Percentiles rank a stretch among this genome's conserved stretches.
Evolutionary conservation across 208 protist species (phyloP).

Genomic region (Trypanosoma boissoni): DNA sequence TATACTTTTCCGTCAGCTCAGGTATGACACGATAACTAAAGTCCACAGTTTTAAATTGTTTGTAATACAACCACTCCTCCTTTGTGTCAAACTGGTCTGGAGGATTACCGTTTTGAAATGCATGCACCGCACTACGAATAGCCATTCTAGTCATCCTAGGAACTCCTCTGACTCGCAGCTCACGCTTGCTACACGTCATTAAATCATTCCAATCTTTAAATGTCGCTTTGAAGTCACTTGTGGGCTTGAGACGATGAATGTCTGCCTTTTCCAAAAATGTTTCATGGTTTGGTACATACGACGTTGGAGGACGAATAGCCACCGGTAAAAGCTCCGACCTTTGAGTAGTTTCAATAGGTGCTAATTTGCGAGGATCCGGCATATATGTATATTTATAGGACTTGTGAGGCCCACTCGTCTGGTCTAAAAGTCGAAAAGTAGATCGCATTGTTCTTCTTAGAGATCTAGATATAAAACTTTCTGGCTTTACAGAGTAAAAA

Average conservation of each 20-base stretch:
- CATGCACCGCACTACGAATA: slow-evolving; percentile 74
- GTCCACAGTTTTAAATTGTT: slow-evolving; percentile 90
- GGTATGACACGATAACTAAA: slow-evolving; percentile 88
- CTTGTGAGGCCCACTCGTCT: slow-evolving; percentile 85
- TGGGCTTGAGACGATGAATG: slow-evolving; percentile 74
- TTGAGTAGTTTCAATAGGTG: slow-evolving; percentile 85
- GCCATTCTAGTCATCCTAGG: slow-evolving; percentile 63
- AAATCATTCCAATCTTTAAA: slow-evolving; percentile 92
- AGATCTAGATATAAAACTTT: slow-evolving; percentile 3
- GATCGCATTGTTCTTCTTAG: slow-evolving; percentile 10
- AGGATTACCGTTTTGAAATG: slow-evolving; percentile 84
- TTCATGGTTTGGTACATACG: slow-evolving; percentile 87
- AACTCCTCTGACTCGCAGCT: slow-evolving; percentile 77
- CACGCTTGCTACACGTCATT: slow-evolving; percentile 83
- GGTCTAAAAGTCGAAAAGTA: slow-evolving; percentile 41
- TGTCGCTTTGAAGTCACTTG: slow-evolving; percentile 84
- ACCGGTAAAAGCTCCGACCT: slow-evolving; percentile 76
- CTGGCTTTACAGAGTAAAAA: slow-evolving; percentile 5
- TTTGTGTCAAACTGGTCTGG: slow-evolving; percentile 89
- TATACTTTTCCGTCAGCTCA: slow-evolving; percentile 89
- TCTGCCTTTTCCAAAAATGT: slow-evolving; percentile 86
- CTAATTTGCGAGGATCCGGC: slow-evolving; percentile 87
- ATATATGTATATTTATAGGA: slow-evolving; percentile 92
- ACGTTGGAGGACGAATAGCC: slow-evolving; percentile 80
- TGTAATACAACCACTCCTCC: slow-evolving; percentile 90